Evolutionary conservation across 1,284 basidiomycete species (phyloP).

Genomic region (Ganoderma sinense): DNA sequence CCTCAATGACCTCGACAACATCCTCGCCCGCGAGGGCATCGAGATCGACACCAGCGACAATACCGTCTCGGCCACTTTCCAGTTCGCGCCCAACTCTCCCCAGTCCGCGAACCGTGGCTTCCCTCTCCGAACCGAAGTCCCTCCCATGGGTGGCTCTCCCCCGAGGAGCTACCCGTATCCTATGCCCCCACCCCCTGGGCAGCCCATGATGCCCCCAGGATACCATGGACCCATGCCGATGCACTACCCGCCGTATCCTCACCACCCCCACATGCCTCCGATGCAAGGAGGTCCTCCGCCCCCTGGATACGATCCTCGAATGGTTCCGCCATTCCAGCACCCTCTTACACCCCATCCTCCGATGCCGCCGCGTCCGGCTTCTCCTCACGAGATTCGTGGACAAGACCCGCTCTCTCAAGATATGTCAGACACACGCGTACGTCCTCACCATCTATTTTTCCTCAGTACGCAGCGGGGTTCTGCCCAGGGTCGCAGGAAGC

Average conservation of each 20-base stretch:
- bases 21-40: constrained; percentile 70
- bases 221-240: constrained; percentile 35
- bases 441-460: constrained; percentile 19
- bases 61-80: constrained; percentile 44
- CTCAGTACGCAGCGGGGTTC: neutral
- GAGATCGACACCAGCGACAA: constrained; percentile 51
- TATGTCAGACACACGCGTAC: constrained; percentile 71
- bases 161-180: constrained; percentile 40
- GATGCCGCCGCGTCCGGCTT: constrained; percentile 40
- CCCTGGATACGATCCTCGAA: constrained; percentile 56
- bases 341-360: constrained; percentile 44
- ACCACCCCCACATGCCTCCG: constrained; percentile 27
- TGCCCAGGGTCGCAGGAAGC: neutral
- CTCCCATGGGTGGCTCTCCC: constrained; percentile 41
- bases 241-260: constrained; percentile 43
- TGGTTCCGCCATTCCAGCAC: constrained; percentile 62
- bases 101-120: constrained; percentile 35
- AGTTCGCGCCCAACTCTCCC: constrained; percentile 43
- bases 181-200: constrained; percentile 36
- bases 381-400: constrained; percentile 61
- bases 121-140: constrained; percentile 42
- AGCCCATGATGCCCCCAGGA: constrained; percentile 39
- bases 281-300: constrained; percentile 47
- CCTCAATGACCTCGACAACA: constrained; percentile 69
- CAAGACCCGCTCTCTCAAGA: constrained; percentile 80